Evolutionary conservation across 768 basidiomycete species (phyloP).

Genomic region (Paxillus ammoniavirescens): DNA sequence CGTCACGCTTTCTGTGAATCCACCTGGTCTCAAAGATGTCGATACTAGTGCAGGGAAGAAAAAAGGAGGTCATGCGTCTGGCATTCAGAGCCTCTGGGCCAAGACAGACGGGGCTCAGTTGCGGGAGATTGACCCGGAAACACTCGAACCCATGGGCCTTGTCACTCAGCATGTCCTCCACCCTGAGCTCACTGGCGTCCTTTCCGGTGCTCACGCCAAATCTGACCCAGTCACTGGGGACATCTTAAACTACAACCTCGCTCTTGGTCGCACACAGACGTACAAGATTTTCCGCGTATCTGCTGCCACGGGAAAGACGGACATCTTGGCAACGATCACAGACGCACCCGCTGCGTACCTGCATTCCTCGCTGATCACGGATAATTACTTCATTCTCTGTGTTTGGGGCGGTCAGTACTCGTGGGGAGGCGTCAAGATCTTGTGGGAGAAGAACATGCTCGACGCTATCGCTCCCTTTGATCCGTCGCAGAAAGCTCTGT

Average conservation of each 20-base stretch:
- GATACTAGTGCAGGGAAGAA: conserved; percentile 19
- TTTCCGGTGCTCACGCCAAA: conserved; percentile 38
- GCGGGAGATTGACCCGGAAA: conserved; percentile 35
- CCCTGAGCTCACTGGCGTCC: conserved; percentile 30
- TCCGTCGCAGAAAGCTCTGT: conserved; percentile 26
- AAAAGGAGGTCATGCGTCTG: conserved; percentile 23
- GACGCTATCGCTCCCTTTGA: conserved; percentile 33
- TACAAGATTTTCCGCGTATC: conserved; percentile 38
- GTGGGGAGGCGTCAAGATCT: conserved; percentile 28
- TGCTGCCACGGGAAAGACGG: conserved; percentile 29
- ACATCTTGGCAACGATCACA: conserved; percentile 34
- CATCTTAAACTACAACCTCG: conserved; percentile 34
- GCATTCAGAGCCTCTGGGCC: conserved; percentile 27
- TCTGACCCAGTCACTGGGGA: conserved; percentile 36
- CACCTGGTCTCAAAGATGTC: conserved; percentile 23
- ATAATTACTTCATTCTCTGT: conserved; percentile 36
- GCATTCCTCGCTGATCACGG: conserved; percentile 38
- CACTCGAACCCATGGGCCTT: conserved; percentile 35
- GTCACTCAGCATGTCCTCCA: conserved; percentile 29
- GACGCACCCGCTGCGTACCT: conserved; percentile 40
- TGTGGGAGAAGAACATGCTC: conserved; percentile 33
- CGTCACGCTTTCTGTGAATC: conserved; percentile 31
- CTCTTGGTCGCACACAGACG: conserved; percentile 24
- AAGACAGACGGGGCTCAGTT: conserved; percentile 32
- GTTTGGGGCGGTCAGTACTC: conserved; percentile 32